phyloP scores from a whole-genome alignment of 2,329 filamentous ascomycete species.

The Aspergillus quadricinctus region DNA sequence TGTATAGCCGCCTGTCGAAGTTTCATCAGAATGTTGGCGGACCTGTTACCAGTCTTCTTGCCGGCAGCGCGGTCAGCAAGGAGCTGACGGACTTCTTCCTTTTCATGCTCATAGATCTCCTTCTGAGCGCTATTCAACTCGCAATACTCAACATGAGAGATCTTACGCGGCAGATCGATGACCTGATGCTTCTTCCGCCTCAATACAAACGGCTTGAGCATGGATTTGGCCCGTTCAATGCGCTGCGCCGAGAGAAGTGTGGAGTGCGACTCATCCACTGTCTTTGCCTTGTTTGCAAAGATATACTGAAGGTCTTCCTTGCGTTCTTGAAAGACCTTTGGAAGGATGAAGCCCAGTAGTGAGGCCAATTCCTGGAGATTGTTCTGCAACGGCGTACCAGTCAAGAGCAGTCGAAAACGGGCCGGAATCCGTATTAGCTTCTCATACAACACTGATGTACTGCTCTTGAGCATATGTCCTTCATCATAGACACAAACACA shows the following conservation, averaged over 20 bases:
- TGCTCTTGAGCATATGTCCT: slow-evolving; percentile 89
- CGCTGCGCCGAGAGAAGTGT: slow-evolving; percentile 82
- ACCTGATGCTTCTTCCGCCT: slow-evolving; percentile 92
- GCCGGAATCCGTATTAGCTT: slow-evolving; percentile 73
- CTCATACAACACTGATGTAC: slow-evolving; percentile 73
- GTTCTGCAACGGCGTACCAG: slow-evolving; percentile 91
- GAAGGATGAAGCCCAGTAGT: slow-evolving; percentile 90
- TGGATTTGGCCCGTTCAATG: slow-evolving; percentile 79
- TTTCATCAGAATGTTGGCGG: slow-evolving; percentile 75
- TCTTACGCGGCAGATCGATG: slow-evolving; percentile 78
- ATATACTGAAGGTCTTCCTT: slow-evolving; percentile 77
- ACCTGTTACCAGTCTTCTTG: slow-evolving; percentile 52
- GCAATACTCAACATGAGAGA: slow-evolving; percentile 72
- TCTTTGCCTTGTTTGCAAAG: slow-evolving; percentile 87
- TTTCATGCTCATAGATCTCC: slow-evolving; percentile 67
- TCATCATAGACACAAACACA: slow-evolving; percentile 77
- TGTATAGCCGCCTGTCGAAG: slow-evolving; percentile 90
- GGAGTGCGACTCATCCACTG: slow-evolving; percentile 67
- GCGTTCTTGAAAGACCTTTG: slow-evolving; percentile 70
- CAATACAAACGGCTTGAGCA: slow-evolving; percentile 91
- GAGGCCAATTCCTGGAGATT: slow-evolving; percentile 90
- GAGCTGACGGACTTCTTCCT: slow-evolving; percentile 58
- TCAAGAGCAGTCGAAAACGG: slow-evolving; percentile 79
- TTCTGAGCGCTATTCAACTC: slow-evolving; percentile 70
- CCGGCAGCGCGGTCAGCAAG: slow-evolving; percentile 55